Evolutionary conservation across 805 yeast species (phyloP).

Genomic region (Kuraishia molischiana): DNA sequence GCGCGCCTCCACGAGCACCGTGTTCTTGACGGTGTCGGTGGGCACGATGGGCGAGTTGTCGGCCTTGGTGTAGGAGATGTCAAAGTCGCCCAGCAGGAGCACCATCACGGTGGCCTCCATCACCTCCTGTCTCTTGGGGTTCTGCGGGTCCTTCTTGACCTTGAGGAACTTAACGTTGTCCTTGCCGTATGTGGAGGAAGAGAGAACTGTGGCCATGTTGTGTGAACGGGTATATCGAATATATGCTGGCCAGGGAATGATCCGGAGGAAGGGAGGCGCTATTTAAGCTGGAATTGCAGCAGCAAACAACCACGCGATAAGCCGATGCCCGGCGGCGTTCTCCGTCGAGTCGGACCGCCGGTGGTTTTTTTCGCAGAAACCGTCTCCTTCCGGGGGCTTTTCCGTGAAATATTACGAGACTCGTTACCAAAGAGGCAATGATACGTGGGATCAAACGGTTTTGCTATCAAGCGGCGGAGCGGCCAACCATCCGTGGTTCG

Average conservation of each 20-base stretch:
- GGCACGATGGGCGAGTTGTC: constrained; percentile 88
- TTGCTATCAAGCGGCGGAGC: too few relatives aligned
- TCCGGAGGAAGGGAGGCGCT: not conserved
- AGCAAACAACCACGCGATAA: not conserved
- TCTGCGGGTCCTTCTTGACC: constrained; percentile 66
- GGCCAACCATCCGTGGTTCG: too few relatives aligned
- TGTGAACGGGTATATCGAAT: too few relatives aligned
- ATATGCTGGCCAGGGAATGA: too few relatives aligned
- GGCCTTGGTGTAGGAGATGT: constrained; percentile 74
- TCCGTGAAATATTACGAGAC: too few relatives aligned
- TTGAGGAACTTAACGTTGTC: constrained; percentile 88
- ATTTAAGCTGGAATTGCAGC: too few relatives aligned
- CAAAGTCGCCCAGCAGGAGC: constrained; percentile 71
- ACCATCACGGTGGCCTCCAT: constrained; percentile 78
- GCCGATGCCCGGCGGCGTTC: not conserved
- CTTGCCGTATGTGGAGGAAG: constrained; percentile 73
- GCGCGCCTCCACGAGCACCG: constrained; percentile 76
- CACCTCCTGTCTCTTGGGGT: constrained; percentile 71
- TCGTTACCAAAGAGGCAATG: too few relatives aligned
- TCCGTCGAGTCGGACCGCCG: too few relatives aligned
- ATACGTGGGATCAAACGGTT: too few relatives aligned
- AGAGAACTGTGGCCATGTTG: constrained; percentile 8
- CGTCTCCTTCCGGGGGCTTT: too few relatives aligned
- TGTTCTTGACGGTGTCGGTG: constrained; percentile 89
- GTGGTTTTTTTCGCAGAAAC: too few relatives aligned